Evolutionary conservation across 768 basidiomycete species (phyloP), one percentile per base, ranked within the genome.

Genomic region (Lactarius sanguifluus): DNA sequence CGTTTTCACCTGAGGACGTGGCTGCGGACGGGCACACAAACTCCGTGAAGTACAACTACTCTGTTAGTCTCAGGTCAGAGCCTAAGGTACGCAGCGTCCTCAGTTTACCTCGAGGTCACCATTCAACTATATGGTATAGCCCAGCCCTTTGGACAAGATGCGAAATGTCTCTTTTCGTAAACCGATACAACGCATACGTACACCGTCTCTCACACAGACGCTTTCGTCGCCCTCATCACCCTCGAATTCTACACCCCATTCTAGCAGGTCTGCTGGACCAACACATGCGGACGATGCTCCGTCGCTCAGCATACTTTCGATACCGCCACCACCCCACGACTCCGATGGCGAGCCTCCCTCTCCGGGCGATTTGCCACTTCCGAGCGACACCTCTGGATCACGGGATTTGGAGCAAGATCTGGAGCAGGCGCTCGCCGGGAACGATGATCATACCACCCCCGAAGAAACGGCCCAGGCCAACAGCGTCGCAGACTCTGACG

Each of bases 201-300:
- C 88, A 5, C 89, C 89, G 5, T 89, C 88, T 2, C 79, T 90
- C 10, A 83, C 89, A 9, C 83, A 82, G 59, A 88, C 82, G 0
- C 82, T 85, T 40, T 86, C 86, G 1, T 81, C 80, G 28, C 79
- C 81, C 0, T 85, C 88, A 13, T 88, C 87, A 5, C 82, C 86
- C 0, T 75, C 84, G 1, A 81, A 89, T 68, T 87, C 88, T 3
- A 90, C 88, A 2, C 88, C 88, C 9, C 68, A 66, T 25, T 64
- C 69, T 38, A 66, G 40, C 40, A 62, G 57, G 47, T 65, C 70
- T 13, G 41, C 56, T 36, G 71, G 65, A 25, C 63, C 40, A 43
- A 38, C 50, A 25, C 59, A 61, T 25, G n/a, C 28, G 30, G 36
- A 61, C 40, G 47, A 34, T 28, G 57, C 38, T 15, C 64, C 66